A percentile compares a stretch with the other conserved stretches of the same genome.
phyloP scores from a whole-genome alignment of 441 rosid genomes.

The Populus hybrid region DNA sequence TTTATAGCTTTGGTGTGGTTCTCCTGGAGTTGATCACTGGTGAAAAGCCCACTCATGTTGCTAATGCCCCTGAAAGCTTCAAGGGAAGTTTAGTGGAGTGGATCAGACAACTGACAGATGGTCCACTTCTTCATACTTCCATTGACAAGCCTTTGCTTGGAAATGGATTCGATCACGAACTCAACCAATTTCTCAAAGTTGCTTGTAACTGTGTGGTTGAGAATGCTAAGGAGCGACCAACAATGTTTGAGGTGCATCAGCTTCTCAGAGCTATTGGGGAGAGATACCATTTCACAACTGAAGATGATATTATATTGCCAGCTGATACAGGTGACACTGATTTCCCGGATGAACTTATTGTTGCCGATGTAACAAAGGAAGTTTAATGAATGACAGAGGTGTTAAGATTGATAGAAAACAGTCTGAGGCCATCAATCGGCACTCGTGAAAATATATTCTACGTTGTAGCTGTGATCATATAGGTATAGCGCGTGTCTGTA shows the following conservation, averaged over 20 bases:
- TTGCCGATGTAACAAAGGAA: background rate
- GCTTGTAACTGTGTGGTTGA: conserved; percentile 68
- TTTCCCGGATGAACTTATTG: conserved; percentile 16
- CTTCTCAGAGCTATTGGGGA: conserved; percentile 61
- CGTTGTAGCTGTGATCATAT: background rate
- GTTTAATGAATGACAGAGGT: background rate
- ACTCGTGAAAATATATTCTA: no score
- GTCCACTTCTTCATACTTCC: conserved; percentile 55
- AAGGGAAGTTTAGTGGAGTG: conserved; percentile 85
- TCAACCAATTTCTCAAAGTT: conserved; percentile 73
- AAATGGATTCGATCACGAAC: conserved; percentile 60
- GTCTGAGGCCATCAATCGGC: background rate
- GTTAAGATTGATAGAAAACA: background rate
- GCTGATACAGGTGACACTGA: background rate
- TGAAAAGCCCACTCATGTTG: conserved; percentile 62
- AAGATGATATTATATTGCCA: conserved; percentile 17
- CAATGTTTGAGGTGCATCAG: conserved; percentile 84
- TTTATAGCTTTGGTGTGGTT: conserved; percentile 86
- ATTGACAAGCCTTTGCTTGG: conserved; percentile 57
- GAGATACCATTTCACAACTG: conserved; percentile 22
- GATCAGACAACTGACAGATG: conserved; percentile 45
- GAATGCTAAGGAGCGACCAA: conserved; percentile 70
- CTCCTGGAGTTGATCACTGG: conserved; percentile 88
- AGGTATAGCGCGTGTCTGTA: background rate
- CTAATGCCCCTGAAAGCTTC: conserved; percentile 62